Evolutionary conservation across 306 rosid genomes (phyloP).

Genomic region (Castanopsis chinensis): DNA sequence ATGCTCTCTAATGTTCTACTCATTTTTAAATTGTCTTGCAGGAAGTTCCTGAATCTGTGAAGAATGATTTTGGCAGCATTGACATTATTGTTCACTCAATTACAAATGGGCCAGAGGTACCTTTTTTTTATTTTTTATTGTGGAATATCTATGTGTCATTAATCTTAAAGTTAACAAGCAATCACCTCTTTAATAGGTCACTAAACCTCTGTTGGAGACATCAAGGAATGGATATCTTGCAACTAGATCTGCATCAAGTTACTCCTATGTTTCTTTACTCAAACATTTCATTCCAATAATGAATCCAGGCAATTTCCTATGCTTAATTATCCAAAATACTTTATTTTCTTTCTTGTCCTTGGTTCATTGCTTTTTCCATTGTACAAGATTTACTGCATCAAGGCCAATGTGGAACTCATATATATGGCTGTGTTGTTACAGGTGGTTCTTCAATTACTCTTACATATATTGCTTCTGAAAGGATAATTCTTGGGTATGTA

Average conservation of each 20-base stretch:
- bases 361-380: not conserved
- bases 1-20: conserved; percentile 7
- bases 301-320: conserved; percentile 63
- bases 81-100: conserved; percentile 99
- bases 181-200: conserved; percentile 54
- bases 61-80: conserved; percentile 90
- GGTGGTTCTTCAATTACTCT: conserved; percentile 96
- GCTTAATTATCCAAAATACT: not conserved
- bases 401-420: not conserved
- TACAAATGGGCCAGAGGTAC: conserved; percentile 98
- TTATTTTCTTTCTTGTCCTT: conserved; percentile 12
- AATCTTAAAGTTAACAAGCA: conserved; percentile 9
- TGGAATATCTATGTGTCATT: conserved; percentile 1
- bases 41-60: conserved; percentile 91
- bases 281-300: conserved; percentile 89
- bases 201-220: conserved; percentile 90
- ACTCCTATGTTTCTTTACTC: conserved; percentile 86
- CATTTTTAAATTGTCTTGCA: conserved; percentile 35
- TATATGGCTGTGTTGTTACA: conserved; percentile 27
- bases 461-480: conserved; percentile 92
- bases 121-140: not conserved
- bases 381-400: not conserved
- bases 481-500: conserved; percentile 90
- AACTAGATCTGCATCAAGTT: conserved; percentile 93
- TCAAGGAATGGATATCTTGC: conserved; percentile 96